Percentiles rank a stretch among this genome's conserved stretches.
These are phyloP conservation scores for Endothia cerciana DNA, from an alignment of 2,329 filamentous ascomycete genomes.

Conservation along the genomic window DNA sequence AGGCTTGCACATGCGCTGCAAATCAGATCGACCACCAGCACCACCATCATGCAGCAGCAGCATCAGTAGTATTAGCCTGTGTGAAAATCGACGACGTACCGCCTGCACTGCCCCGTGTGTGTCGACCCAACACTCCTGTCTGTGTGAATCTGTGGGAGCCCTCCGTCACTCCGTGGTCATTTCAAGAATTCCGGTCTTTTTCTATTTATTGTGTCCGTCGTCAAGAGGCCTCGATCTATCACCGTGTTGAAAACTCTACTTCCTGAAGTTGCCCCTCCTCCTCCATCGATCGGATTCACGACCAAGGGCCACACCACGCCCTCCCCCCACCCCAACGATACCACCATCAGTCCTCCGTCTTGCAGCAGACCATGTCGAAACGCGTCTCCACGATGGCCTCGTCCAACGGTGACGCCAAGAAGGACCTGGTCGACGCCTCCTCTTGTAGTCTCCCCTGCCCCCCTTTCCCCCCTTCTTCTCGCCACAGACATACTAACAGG, in stretches of 20 bases:
- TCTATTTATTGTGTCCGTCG: not conserved
- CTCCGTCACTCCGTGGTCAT: not conserved
- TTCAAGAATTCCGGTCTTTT: not conserved
- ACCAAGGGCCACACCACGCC: not conserved
- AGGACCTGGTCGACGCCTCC: constrained; percentile 11
- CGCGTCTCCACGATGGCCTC: constrained; percentile 21
- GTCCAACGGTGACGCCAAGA: constrained; percentile 28
- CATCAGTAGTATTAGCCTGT: not conserved
- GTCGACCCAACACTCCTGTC: not conserved
- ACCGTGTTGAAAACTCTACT: not conserved
- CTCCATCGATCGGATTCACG: not conserved
- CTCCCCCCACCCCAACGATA: not conserved
- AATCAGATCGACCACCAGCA: not conserved
- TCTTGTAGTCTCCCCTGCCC: constrained; percentile 16
- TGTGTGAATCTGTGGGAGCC: not conserved
- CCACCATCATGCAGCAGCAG: not conserved
- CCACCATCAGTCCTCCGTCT: not conserved
- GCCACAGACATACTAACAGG: not conserved
- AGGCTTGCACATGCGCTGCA: constrained; percentile 1
- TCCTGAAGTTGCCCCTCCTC: not conserved
- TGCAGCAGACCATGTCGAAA: constrained; percentile 25
- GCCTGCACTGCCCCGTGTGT: not conserved
- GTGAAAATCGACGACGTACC: not conserved
- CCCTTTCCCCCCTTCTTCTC: constrained; percentile 16
- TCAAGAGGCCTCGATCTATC: not conserved